Evolutionary conservation across 1,139 yeast species (phyloP).

Genomic region (Diutina ranongensis): DNA sequence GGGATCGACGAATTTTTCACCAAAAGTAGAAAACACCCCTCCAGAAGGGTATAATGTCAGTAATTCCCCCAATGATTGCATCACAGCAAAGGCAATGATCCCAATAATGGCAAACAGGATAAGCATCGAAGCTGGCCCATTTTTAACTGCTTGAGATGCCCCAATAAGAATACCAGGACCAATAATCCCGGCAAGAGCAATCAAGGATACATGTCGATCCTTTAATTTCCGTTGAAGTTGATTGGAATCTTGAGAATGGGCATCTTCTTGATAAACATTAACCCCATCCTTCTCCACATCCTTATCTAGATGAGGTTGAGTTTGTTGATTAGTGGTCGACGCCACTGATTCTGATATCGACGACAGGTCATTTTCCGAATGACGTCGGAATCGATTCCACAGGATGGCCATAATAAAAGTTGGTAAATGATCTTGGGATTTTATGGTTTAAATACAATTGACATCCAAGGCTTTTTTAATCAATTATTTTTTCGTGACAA

Average conservation of each 20-base stretch:
- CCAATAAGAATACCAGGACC: slow-evolving; percentile 45
- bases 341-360: not conserved
- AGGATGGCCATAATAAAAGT: not conserved
- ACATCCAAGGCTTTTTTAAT: not conserved
- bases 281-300: not conserved
- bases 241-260: slow-evolving; percentile 8
- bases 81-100: slow-evolving; percentile 43
- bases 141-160: slow-evolving; percentile 31
- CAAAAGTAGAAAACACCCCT: slow-evolving; percentile 43
- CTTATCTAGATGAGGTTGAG: not conserved
- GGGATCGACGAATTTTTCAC: slow-evolving; percentile 39
- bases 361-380: not conserved
- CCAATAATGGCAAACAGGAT: slow-evolving; percentile 41
- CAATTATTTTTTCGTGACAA: not conserved
- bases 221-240: slow-evolving; percentile 25
- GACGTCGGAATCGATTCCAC: not conserved
- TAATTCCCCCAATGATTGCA: slow-evolving; percentile 48
- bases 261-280: slow-evolving; percentile 6
- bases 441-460: not conserved
- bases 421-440: not conserved
- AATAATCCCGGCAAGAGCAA: slow-evolving; percentile 44
- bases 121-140: slow-evolving; percentile 36
- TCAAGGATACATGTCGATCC: slow-evolving; percentile 31
- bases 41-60: slow-evolving; percentile 42
- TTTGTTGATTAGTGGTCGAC: not conserved